Conservation (phyloP, 2,329 filamentous ascomycete genomes). For the Pseudopithomyces maydicus region DNA sequence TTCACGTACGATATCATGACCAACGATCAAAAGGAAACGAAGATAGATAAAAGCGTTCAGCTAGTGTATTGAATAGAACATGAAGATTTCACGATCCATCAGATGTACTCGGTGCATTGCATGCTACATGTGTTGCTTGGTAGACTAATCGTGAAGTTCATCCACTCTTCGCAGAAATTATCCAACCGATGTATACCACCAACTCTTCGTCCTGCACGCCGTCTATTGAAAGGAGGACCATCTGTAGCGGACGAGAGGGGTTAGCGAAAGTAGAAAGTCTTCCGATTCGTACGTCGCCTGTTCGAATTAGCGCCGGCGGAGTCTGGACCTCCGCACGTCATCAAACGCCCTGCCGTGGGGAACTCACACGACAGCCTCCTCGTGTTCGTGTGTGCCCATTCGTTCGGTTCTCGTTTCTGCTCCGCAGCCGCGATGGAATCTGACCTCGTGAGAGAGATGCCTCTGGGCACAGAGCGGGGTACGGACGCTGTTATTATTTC, state of each 20-base stretch:
- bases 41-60: neutral
- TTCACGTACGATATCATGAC: neutral
- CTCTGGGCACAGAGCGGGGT: neutral
- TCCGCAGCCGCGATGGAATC: neutral
- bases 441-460: neutral
- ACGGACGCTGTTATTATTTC: neutral
- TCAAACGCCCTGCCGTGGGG: neutral
- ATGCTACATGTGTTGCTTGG: too few species aligned
- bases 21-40: neutral
- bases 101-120: neutral
- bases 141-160: too few species aligned
- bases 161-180: too few species aligned
- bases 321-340: neutral
- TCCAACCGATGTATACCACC: too few species aligned
- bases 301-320: too few species aligned
- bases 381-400: neutral
- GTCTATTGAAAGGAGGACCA: too few species aligned
- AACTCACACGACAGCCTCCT: neutral
- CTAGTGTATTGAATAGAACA: neutral
- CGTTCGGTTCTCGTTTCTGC: neutral
- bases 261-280: too few species aligned
- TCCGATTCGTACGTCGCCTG: too few species aligned
- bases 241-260: too few species aligned
- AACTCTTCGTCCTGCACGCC: too few species aligned
- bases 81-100: neutral